Evolutionary conservation across 768 basidiomycete species (phyloP).

Genomic region (Cystoderma amianthinum): DNA sequence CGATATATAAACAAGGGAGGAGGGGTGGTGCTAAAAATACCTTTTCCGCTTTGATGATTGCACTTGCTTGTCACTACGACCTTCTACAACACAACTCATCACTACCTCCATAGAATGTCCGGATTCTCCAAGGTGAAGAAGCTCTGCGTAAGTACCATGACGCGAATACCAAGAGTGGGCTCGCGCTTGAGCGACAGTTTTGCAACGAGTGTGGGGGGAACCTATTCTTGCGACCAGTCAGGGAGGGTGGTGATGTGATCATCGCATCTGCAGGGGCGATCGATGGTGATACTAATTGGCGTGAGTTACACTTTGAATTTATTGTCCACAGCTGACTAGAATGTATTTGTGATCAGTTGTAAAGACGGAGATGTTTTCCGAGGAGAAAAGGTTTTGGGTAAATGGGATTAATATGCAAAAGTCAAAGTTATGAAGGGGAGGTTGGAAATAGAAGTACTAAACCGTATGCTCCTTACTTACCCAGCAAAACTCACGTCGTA

Average conservation of each 20-base stretch:
- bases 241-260: neutral
- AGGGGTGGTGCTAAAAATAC: neutral
- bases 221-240: conserved; percentile 11
- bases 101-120: conserved; percentile 14
- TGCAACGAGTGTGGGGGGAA: conserved; percentile 30
- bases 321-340: neutral
- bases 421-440: neutral
- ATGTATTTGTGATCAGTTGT: neutral
- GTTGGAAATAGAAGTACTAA: no score
- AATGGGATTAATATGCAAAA: neutral
- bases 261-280: neutral
- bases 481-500: no score
- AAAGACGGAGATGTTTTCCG: neutral
- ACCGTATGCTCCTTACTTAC: no score
- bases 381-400: neutral
- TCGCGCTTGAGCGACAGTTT: conserved; percentile 22
- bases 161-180: conserved; percentile 19
- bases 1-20: neutral
- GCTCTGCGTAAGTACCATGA: conserved; percentile 20
- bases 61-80: no score
- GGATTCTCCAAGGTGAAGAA: conserved; percentile 18
- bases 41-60: neutral
- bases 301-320: neutral
- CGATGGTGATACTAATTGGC: neutral
- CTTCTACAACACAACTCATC: neutral